Evolutionary conservation across 306 rosid species (phyloP).

Genomic region (Chamaecrista fasciculata): DNA sequence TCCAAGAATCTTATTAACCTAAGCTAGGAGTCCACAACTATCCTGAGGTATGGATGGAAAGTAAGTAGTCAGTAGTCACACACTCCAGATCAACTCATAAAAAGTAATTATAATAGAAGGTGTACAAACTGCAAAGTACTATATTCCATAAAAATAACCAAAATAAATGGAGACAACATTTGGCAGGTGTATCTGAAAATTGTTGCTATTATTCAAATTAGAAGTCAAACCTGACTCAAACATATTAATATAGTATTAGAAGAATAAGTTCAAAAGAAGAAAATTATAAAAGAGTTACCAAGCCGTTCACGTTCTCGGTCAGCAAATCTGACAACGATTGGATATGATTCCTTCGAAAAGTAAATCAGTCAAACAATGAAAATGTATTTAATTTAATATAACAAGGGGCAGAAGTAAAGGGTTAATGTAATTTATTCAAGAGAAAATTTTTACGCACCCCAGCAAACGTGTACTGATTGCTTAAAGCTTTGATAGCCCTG

Average conservation of each 20-base stretch:
- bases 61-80: not conserved
- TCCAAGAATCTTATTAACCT: not conserved
- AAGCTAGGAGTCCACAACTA: not conserved
- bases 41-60: not conserved
- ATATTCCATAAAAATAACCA: slow-evolving; percentile 18
- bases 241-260: not conserved
- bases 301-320: slow-evolving; percentile 63
- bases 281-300: slow-evolving; percentile 42
- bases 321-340: slow-evolving; percentile 77
- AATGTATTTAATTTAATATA: slow-evolving; percentile 26
- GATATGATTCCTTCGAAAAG: slow-evolving; percentile 51
- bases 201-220: slow-evolving; percentile 5
- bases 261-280: slow-evolving; percentile 18
- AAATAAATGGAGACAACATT: not conserved
- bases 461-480: slow-evolving; percentile 61
- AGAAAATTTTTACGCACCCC: slow-evolving; percentile 55
- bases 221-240: slow-evolving; percentile 10
- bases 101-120: not conserved
- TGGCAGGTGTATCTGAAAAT: not conserved
- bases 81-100: not conserved
- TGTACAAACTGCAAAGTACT: not conserved
- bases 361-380: slow-evolving; percentile 22
- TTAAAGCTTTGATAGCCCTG: slow-evolving; percentile 71
- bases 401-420: slow-evolving; percentile 23
- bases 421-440: slow-evolving; percentile 7